Evolutionary conservation across 805 yeast species (phyloP).

Genomic region (Wickerhamomyces tratensis): DNA sequence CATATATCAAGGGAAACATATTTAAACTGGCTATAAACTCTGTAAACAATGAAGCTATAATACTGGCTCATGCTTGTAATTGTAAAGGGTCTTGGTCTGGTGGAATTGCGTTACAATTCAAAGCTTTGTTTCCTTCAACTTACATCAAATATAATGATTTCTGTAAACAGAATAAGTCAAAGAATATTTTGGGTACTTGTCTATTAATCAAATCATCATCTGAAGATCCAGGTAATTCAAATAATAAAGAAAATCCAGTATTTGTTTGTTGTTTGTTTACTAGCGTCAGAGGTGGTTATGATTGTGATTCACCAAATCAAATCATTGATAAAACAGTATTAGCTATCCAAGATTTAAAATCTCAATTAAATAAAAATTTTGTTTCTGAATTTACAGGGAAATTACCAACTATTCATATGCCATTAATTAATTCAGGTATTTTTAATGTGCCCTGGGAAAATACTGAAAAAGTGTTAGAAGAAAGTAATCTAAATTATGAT

Average conservation of each 20-base stretch:
- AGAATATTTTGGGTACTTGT: constrained; percentile 44
- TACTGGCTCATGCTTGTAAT: constrained; percentile 75
- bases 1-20: constrained; percentile 49
- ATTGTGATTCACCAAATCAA: constrained; percentile 29
- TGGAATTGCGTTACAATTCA: constrained; percentile 62
- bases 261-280: constrained; percentile 68
- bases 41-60: constrained; percentile 18
- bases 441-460: constrained; percentile 72
- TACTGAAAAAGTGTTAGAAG: constrained; percentile 44
- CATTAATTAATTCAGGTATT: constrained; percentile 73
- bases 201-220: constrained; percentile 29
- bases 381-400: not conserved
- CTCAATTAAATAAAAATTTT: constrained; percentile 20
- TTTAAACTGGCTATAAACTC: constrained; percentile 26
- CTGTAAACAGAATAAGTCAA: constrained; percentile 15
- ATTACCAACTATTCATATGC: constrained; percentile 40
- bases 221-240: constrained; percentile 23
- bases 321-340: constrained; percentile 41
- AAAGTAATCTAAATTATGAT: constrained; percentile 24
- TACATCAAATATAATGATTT: constrained; percentile 32
- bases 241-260: constrained; percentile 14
- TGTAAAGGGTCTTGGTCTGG: constrained; percentile 79
- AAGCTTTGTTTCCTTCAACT: constrained; percentile 44
- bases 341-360: constrained; percentile 38
- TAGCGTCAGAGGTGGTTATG: constrained; percentile 39